phyloP scores from a whole-genome alignment of 176 grass and related monocot species.

The Oryza meyeriana region DNA sequence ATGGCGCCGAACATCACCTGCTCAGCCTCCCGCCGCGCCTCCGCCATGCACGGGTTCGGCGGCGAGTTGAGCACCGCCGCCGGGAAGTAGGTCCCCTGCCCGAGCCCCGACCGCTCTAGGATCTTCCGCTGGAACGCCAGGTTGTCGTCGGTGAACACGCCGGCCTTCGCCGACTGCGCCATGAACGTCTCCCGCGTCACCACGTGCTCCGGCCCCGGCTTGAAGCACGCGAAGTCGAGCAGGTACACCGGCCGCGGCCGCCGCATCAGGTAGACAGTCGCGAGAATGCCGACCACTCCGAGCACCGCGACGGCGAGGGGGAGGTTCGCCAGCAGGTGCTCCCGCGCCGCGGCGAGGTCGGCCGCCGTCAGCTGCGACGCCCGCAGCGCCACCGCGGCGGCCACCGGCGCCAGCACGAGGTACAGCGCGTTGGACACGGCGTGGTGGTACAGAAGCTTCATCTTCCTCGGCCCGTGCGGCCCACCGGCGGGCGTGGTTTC shows the following conservation, averaged over 20 bases:
- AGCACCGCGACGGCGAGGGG: not conserved
- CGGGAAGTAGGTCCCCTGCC: constrained; percentile 70
- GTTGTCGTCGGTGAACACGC: constrained; percentile 61
- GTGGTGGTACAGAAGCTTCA: constrained; percentile 54
- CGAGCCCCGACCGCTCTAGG: constrained; percentile 67
- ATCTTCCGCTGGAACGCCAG: constrained; percentile 81
- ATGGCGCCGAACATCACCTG: constrained; percentile 89
- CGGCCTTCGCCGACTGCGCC: constrained; percentile 30
- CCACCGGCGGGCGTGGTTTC: not conserved
- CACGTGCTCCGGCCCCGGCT: not conserved
- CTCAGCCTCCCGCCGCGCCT: constrained; percentile 81
- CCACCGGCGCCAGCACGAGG: constrained; percentile 31
- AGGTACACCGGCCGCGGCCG: constrained; percentile 32
- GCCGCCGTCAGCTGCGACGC: not conserved
- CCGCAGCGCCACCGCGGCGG: not conserved
- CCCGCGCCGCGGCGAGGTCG: not conserved
- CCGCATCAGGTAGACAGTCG: constrained; percentile 4
- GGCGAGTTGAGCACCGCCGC: constrained; percentile 55
- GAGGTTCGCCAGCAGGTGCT: not conserved
- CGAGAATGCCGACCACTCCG: not conserved
- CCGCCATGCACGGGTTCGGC: constrained; percentile 86
- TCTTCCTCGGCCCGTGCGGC: not conserved
- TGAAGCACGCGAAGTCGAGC: constrained; percentile 40
- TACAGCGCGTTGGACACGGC: constrained; percentile 44
- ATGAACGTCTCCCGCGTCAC: constrained; percentile 75